Conservation (phyloP, 495 filamentous ascomycete genomes). For the Lepraria neglecta region DNA sequence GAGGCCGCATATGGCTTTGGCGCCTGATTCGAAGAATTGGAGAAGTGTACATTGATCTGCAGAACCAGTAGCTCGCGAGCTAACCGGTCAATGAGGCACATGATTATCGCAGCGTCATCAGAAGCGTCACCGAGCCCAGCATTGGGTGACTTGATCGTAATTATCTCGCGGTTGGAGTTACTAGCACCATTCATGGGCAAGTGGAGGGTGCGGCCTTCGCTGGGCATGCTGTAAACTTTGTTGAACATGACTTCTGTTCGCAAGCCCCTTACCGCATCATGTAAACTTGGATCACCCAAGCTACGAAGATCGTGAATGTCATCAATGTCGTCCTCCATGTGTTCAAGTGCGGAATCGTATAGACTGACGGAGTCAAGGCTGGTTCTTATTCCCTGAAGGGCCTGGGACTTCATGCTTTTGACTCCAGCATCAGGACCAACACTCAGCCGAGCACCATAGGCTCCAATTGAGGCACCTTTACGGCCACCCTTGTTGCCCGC, state of each 20-base stretch:
- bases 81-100: conserved; percentile 23
- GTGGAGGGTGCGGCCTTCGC: conserved; percentile 50
- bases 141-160: conserved; percentile 57
- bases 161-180: conserved; percentile 51
- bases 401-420: conserved; percentile 26
- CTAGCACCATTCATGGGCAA: conserved; percentile 45
- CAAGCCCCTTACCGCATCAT: conserved; percentile 63
- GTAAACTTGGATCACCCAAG: conserved; percentile 62
- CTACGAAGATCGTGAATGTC: conserved; percentile 57
- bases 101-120: conserved; percentile 16
- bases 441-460: conserved; percentile 56
- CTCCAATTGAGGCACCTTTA: conserved; percentile 69
- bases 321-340: conserved; percentile 64
- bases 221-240: conserved; percentile 64
- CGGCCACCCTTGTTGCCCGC: conserved; percentile 43
- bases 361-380: conserved; percentile 47
- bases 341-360: conserved; percentile 62
- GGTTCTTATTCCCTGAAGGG: conserved; percentile 34
- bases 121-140: conserved; percentile 16
- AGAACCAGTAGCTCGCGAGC: conserved; percentile 3
- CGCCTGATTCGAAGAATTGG: not conserved
- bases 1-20: not conserved
- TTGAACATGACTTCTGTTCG: conserved; percentile 66
- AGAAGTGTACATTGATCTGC: conserved; percentile 4
- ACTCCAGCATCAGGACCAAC: conserved; percentile 45